A percentile compares a stretch with the other conserved stretches of the same genome.
Evolutionary conservation across 208 protist species (phyloP).

Genomic region (Leishmania turanica): DNA sequence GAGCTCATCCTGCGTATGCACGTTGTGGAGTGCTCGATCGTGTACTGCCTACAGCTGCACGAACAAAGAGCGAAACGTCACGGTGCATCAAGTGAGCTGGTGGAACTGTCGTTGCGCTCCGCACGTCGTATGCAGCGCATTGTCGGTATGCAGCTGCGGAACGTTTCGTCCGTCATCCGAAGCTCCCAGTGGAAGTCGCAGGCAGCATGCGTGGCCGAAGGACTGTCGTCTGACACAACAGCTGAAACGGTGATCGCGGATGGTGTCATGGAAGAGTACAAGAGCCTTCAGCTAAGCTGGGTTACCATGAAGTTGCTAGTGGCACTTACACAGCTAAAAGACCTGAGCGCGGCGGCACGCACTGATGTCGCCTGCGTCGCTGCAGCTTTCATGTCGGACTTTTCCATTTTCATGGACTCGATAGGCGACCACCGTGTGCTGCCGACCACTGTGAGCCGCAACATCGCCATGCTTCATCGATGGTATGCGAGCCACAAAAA

Average conservation of each 20-base stretch:
- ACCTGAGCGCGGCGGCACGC: background rate
- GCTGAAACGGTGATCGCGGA: background rate
- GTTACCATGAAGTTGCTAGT: background rate
- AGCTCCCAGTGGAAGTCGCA: background rate
- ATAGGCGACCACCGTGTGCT: background rate
- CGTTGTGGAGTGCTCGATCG: conserved; percentile 2
- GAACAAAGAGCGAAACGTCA: background rate
- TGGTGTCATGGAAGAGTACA: background rate
- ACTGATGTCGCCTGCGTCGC: background rate
- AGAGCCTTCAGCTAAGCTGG: conserved; percentile 3
- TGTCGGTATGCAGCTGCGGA: background rate
- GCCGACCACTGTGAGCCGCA: background rate
- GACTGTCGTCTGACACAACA: background rate
- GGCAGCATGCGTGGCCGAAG: no score
- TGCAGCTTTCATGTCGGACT: background rate
- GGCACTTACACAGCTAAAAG: background rate
- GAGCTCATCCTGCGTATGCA: background rate
- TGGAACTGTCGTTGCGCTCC: background rate
- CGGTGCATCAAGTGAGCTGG: background rate
- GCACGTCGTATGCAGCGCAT: background rate
- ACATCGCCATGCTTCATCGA: background rate
- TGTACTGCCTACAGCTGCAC: conserved; percentile 4
- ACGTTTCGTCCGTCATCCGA: background rate
- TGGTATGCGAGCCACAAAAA: background rate
- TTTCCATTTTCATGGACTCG: background rate